phyloP scores from a whole-genome alignment of 2,329 filamentous ascomycete genomes.

The Aspergillus puulaauensis region DNA sequence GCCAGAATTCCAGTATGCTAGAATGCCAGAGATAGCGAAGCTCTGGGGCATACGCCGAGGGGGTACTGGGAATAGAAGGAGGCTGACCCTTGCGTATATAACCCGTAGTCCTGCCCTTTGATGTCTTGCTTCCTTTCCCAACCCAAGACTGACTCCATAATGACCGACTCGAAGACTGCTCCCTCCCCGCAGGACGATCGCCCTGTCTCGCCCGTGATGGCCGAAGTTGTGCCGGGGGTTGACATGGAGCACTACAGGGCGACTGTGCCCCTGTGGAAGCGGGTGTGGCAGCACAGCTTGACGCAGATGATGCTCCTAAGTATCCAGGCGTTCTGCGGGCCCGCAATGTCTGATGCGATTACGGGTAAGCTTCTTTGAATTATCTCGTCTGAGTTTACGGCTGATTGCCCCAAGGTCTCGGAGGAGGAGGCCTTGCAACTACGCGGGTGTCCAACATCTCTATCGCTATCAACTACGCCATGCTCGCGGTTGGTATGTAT shows the following conservation, averaged over 20 bases:
- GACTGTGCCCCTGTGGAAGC: slow-evolving; percentile 42
- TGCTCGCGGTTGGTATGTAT: slow-evolving; percentile 29
- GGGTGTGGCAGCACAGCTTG: slow-evolving; percentile 48
- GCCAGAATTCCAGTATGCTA: too few species aligned
- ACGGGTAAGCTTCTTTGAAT: slow-evolving; percentile 25
- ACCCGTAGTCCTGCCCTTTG: background rate
- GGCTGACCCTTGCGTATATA: background rate
- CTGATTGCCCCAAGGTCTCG: slow-evolving; percentile 29
- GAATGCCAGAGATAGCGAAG: background rate
- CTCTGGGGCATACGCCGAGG: background rate
- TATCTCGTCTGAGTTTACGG: too few species aligned
- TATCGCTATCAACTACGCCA: slow-evolving; percentile 28
- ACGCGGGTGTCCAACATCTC: slow-evolving; percentile 46
- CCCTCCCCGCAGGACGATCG: background rate
- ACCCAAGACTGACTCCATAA: background rate
- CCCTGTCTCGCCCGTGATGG: background rate
- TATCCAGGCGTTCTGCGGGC: slow-evolving; percentile 47
- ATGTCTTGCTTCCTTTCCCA: background rate
- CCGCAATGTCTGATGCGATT: slow-evolving; percentile 43
- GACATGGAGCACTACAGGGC: slow-evolving; percentile 29
- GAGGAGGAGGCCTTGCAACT: slow-evolving; percentile 48
- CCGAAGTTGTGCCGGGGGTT: slow-evolving; percentile 17
- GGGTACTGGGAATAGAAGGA: background rate
- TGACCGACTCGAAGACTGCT: background rate
- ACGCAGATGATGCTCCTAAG: slow-evolving; percentile 52